phyloP scores from a whole-genome alignment of 108 stramenopile genomes.

The Pseudonitzschia multiseries region DNA sequence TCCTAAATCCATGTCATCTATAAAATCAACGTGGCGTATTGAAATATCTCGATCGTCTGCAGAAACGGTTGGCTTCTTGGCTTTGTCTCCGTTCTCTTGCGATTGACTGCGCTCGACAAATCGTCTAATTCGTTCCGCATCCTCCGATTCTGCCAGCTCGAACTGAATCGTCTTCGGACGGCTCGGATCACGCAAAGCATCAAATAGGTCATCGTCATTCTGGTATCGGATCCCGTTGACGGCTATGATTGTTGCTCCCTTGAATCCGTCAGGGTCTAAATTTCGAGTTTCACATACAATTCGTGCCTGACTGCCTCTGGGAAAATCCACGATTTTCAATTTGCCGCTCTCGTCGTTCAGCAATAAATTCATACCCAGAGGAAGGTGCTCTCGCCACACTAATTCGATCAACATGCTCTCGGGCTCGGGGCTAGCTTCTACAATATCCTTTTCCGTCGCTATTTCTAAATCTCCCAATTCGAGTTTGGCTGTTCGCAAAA shows the following conservation, averaged over 20 bases:
- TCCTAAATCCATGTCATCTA: constrained; percentile 60
- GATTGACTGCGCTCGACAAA: constrained; percentile 44
- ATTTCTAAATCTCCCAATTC: constrained; percentile 55
- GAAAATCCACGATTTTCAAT: constrained; percentile 90
- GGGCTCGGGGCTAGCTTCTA: constrained; percentile 48
- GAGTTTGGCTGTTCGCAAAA: constrained; percentile 71
- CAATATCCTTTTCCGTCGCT: constrained; percentile 55
- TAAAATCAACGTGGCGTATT: constrained; percentile 46
- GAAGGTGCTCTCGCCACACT: constrained; percentile 82
- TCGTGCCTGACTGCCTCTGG: constrained; percentile 84
- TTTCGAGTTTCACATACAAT: constrained; percentile 72
- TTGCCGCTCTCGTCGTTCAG: constrained; percentile 80
- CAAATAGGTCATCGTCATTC: constrained; percentile 62
- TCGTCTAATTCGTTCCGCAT: constrained; percentile 59
- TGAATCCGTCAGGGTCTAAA: constrained; percentile 82
- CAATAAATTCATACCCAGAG: constrained; percentile 85
- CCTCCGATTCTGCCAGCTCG: constrained; percentile 65
- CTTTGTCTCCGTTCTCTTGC: constrained; percentile 12
- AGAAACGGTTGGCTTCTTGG: constrained; percentile 10
- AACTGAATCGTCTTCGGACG: constrained; percentile 87
- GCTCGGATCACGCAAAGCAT: constrained; percentile 78
- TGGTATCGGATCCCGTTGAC: constrained; percentile 80
- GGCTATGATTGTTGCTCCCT: constrained; percentile 79
- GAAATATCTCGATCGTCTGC: constrained; percentile 33
- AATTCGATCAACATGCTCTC: constrained; percentile 64